Conservation (phyloP, 2,329 filamentous ascomycete genomes). For the Neofusicoccum kwambonambiense region DNA sequence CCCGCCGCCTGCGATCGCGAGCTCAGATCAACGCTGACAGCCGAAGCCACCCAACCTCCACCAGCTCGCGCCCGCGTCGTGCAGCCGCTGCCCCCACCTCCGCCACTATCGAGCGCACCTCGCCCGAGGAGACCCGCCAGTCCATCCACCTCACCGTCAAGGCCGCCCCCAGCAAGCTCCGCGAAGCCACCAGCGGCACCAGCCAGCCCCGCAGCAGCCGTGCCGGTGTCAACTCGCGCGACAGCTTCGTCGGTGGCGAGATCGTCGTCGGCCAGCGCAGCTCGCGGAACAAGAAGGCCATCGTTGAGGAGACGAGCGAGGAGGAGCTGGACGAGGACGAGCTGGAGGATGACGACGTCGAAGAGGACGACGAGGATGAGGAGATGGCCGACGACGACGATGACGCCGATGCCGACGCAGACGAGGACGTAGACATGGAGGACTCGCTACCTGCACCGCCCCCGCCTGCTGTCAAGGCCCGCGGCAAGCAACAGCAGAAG, state of each 20-base stretch:
- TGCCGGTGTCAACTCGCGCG: conserved; percentile 27
- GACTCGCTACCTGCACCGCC: conserved; percentile 29
- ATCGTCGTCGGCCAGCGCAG: conserved; percentile 39
- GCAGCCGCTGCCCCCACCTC: conserved; percentile 27
- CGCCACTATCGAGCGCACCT: conserved; percentile 35
- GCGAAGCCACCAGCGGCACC: conserved; percentile 45
- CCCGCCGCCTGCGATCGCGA: conserved; percentile 40
- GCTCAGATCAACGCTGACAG: conserved; percentile 25
- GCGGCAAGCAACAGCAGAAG: conserved; percentile 35
- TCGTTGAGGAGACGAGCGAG: conserved; percentile 41
- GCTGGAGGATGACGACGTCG: conserved; percentile 36
- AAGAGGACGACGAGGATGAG: conserved; percentile 38
- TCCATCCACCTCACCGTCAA: conserved; percentile 52
- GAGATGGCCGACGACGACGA: conserved; percentile 33
- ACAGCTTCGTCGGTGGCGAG: conserved; percentile 23
- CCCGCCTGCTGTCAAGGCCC: conserved; percentile 21
- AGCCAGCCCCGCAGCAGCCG: conserved; percentile 27
- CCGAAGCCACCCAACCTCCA: conserved; percentile 32
- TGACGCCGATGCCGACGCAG: conserved; percentile 21
- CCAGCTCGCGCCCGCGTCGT: conserved; percentile 39
- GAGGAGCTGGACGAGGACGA: conserved; percentile 43
- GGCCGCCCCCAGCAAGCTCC: conserved; percentile 49
- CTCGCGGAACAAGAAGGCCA: conserved; percentile 38
- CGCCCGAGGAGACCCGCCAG: conserved; percentile 43
- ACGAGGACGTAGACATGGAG: conserved; percentile 23